Percentiles rank a stretch among this genome's conserved stretches.
These are phyloP conservation scores for Auriscalpium orientale DNA, from an alignment of 768 basidiomycete genomes.

Conservation along the genomic window DNA sequence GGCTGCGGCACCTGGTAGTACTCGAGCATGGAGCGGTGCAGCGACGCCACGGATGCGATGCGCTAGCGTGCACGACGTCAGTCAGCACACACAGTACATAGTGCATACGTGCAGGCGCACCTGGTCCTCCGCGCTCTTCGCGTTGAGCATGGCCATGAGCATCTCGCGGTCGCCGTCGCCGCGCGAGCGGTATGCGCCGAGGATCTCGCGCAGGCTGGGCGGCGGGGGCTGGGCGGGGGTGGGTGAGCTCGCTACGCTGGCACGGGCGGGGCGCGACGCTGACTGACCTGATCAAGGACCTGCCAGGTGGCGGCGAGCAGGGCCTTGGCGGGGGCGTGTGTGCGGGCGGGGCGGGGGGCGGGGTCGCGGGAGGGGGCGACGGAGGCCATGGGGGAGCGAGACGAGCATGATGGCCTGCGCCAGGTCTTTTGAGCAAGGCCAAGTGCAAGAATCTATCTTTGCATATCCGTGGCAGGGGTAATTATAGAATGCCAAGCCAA, in stretches of 20 bases:
- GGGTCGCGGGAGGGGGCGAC: slow-evolving; percentile 4
- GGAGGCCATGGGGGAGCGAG: slow-evolving; percentile 6
- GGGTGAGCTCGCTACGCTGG: neutral
- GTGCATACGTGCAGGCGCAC: no score
- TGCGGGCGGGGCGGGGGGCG: neutral
- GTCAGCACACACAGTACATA: no score
- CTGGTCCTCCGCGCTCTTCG: slow-evolving; percentile 91
- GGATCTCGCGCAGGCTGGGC: slow-evolving; percentile 77
- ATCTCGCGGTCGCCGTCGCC: slow-evolving; percentile 92
- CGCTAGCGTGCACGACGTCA: no score
- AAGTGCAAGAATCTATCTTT: slow-evolving; percentile 10
- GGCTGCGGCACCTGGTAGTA: slow-evolving; percentile 27
- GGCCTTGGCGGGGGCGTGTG: slow-evolving; percentile 15
- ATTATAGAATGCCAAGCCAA: slow-evolving; percentile 18
- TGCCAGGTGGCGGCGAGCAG: slow-evolving; percentile 39
- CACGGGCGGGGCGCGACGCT: neutral
- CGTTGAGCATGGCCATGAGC: slow-evolving; percentile 83
- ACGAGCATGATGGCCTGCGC: neutral
- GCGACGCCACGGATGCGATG: slow-evolving; percentile 57
- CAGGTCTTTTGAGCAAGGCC: slow-evolving; percentile 16
- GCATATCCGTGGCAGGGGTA: slow-evolving; percentile 11
- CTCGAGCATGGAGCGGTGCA: slow-evolving; percentile 69
- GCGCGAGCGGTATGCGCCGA: slow-evolving; percentile 74
- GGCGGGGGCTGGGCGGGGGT: slow-evolving; percentile 52
- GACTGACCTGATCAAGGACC: slow-evolving; percentile 38